These are phyloP conservation scores for Neurospora sp. DNA, from an alignment of 495 filamentous ascomycete genomes.

Conservation along the genomic window DNA sequence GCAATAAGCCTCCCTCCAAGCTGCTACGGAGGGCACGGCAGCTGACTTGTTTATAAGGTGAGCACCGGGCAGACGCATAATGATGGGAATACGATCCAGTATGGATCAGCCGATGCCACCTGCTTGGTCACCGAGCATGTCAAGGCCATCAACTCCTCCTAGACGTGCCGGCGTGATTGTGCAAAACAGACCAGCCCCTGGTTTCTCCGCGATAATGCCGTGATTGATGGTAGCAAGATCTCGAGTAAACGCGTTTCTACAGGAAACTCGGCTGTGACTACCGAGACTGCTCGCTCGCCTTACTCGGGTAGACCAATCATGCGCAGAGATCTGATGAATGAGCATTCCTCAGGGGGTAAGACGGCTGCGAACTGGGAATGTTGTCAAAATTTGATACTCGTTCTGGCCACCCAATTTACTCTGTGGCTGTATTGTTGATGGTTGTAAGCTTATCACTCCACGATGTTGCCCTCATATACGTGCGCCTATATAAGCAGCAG, in stretches of 20 bases:
- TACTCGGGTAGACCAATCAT: background rate
- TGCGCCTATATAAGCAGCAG: background rate
- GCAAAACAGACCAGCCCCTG: background rate
- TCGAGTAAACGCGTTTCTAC: background rate
- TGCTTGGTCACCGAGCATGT: slow-evolving; percentile 53
- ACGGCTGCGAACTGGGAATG: background rate
- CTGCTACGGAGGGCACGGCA: slow-evolving; percentile 35
- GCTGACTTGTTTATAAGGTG: slow-evolving; percentile 48
- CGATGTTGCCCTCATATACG: background rate
- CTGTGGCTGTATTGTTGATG: background rate
- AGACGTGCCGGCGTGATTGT: background rate
- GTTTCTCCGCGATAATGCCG: background rate
- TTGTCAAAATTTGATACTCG: background rate
- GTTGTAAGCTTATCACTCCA: background rate
- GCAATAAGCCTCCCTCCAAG: slow-evolving; percentile 42
- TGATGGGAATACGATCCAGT: slow-evolving; percentile 51
- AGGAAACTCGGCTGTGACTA: background rate
- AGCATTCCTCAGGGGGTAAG: background rate
- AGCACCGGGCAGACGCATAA: slow-evolving; percentile 40
- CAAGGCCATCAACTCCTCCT: slow-evolving; percentile 26
- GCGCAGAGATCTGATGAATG: background rate
- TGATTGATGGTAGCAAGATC: background rate
- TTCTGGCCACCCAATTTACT: background rate
- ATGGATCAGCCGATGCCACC: slow-evolving; percentile 42
- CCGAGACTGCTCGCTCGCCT: background rate